phyloP scores from a whole-genome alignment of 1,284 basidiomycete genomes.

The Puccinia polysora region DNA sequence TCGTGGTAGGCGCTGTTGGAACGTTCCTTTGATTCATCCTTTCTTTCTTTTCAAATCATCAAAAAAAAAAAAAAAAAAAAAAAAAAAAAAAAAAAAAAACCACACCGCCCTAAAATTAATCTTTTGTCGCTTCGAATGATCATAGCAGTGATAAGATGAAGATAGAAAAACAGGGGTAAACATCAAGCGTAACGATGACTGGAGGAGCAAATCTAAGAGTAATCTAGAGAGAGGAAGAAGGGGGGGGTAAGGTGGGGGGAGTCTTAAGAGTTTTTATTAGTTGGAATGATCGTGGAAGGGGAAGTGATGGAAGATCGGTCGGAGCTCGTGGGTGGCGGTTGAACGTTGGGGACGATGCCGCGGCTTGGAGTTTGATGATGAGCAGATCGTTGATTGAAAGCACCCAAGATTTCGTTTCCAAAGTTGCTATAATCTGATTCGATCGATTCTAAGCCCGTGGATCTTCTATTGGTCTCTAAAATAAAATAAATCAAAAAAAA shows the following conservation, averaged over 20 bases:
- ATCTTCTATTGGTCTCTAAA: conserved; percentile 10
- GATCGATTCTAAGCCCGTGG: conserved; percentile 27
- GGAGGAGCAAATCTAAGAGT: neutral
- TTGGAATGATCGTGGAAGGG: neutral
- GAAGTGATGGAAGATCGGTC: neutral
- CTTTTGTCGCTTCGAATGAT: no score
- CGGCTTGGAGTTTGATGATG: neutral
- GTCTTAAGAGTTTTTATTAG: neutral
- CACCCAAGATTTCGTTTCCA: neutral
- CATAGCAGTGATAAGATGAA: no score
- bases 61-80: no score
- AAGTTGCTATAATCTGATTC: conserved; percentile 27
- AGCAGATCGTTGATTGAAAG: neutral
- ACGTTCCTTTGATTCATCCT: no score
- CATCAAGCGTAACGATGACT: neutral
- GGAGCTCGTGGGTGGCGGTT: neutral
- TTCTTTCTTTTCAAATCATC: no score
- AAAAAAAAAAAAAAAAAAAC: no score
- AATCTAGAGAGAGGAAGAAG: neutral
- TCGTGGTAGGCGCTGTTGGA: no score
- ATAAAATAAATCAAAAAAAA: neutral
- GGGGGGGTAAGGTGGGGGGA: neutral
- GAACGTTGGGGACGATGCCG: neutral
- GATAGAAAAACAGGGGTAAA: neutral
- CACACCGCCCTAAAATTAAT: no score